Evolutionary conservation across 2,329 filamentous ascomycete genomes (phyloP).

Genomic region (Pseudocercospora crystallina): DNA sequence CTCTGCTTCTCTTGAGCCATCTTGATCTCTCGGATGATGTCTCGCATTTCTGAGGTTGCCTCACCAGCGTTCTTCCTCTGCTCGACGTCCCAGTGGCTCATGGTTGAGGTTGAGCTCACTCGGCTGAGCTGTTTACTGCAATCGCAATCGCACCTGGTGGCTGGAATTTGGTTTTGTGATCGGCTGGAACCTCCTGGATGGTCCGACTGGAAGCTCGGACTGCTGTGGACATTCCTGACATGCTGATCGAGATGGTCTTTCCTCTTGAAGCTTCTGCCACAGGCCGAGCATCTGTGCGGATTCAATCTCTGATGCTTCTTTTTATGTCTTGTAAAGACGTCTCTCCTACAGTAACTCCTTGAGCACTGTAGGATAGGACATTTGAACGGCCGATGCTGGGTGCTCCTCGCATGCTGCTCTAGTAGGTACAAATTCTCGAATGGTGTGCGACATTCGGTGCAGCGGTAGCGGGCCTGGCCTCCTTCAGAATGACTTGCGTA

Average conservation of each 20-base stretch:
- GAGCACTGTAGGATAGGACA: not conserved
- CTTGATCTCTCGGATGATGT: too few species aligned
- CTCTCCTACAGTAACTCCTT: not conserved
- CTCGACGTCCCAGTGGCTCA: too few species aligned
- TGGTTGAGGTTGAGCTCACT: too few species aligned
- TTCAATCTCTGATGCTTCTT: not conserved
- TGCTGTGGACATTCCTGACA: slow-evolving; percentile 5
- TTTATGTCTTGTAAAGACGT: not conserved
- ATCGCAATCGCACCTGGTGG: not conserved
- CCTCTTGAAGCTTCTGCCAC: slow-evolving; percentile 9
- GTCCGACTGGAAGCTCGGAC: not conserved
- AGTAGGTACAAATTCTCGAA: not conserved
- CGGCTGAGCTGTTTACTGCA: not conserved
- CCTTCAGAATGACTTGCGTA: too few species aligned
- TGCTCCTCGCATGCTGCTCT: not conserved
- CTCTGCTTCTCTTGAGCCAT: too few species aligned
- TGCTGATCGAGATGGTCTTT: slow-evolving; percentile 14
- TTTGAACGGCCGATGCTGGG: not conserved
- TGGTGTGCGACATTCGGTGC: not conserved
- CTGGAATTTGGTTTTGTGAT: not conserved
- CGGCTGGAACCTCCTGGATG: not conserved
- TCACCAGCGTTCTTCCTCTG: too few species aligned
- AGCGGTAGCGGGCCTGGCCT: not conserved
- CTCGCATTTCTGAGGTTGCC: too few species aligned
- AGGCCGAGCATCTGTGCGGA: not conserved